Conservation (phyloP, 805 yeast species). For the Barnettozyma vustinii region DNA sequence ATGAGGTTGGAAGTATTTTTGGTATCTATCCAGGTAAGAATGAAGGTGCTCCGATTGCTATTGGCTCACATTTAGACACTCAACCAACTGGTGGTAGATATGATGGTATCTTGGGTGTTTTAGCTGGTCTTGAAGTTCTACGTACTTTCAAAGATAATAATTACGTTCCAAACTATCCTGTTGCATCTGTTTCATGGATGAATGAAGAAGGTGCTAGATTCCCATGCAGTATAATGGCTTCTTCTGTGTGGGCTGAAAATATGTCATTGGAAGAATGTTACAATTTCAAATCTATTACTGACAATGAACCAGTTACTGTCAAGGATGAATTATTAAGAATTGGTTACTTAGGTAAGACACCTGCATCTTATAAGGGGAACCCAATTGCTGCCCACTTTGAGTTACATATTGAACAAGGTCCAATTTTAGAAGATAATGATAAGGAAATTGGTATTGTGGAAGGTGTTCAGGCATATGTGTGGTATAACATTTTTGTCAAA, state of each 20-base stretch:
- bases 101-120: constrained; percentile 68
- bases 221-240: constrained; percentile 62
- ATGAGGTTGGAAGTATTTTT: constrained; percentile 65
- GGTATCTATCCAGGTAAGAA: constrained; percentile 56
- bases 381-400: constrained; percentile 69
- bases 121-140: constrained; percentile 61
- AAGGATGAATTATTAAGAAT: constrained; percentile 51
- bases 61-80: constrained; percentile 72
- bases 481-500: constrained; percentile 51
- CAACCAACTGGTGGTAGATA: constrained; percentile 78
- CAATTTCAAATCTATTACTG: constrained; percentile 47
- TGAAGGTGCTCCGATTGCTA: constrained; percentile 50
- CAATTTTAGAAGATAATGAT: constrained; percentile 51
- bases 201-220: constrained; percentile 79
- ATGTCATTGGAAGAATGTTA: constrained; percentile 44
- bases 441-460: constrained; percentile 60
- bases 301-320: constrained; percentile 44
- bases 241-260: constrained; percentile 61
- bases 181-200: constrained; percentile 64
- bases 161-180: constrained; percentile 57
- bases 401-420: constrained; percentile 75
- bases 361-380: constrained; percentile 42
- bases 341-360: constrained; percentile 52
- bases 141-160: constrained; percentile 58
- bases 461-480: constrained; percentile 61